These are phyloP conservation scores for Phalaenopsis aphrodite DNA, from an alignment of 106 monocot genomes.

Conservation along the genomic window DNA sequence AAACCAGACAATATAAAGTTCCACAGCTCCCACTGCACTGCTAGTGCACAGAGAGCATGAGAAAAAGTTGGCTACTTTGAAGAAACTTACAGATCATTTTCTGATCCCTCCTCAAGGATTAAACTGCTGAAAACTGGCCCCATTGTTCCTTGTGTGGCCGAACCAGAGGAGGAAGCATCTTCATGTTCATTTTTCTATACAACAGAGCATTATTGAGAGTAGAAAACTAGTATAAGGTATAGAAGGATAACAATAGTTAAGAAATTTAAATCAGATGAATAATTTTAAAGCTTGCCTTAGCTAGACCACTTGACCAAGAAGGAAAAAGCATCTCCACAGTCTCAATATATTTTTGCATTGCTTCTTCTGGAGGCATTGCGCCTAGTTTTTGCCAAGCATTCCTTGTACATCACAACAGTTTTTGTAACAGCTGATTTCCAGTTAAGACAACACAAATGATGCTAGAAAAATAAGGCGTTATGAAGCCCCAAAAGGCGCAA, in stretches of 20 bases:
- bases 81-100: constrained; percentile 55
- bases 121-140: constrained; percentile 98
- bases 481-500: not conserved
- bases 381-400: constrained; percentile 96
- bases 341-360: constrained; percentile 84
- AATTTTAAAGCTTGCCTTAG: constrained; percentile 32
- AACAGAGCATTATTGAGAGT: not conserved
- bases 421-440: not conserved
- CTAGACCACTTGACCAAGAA: constrained; percentile 55
- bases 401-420: constrained; percentile 35
- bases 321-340: constrained; percentile 73
- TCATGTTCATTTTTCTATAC: constrained; percentile 45
- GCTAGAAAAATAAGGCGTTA: not conserved
- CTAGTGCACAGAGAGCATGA: not conserved
- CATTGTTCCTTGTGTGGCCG: constrained; percentile 61
- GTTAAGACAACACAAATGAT: not conserved
- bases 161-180: constrained; percentile 26
- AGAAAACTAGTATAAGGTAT: not conserved
- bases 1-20: too few species aligned
- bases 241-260: not conserved
- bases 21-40: not conserved
- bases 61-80: not conserved
- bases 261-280: constrained; percentile 5
- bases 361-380: constrained; percentile 94
- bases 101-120: constrained; percentile 60